Conservation (phyloP, 768 basidiomycete species). For the Macrolepiota dolichaula region DNA sequence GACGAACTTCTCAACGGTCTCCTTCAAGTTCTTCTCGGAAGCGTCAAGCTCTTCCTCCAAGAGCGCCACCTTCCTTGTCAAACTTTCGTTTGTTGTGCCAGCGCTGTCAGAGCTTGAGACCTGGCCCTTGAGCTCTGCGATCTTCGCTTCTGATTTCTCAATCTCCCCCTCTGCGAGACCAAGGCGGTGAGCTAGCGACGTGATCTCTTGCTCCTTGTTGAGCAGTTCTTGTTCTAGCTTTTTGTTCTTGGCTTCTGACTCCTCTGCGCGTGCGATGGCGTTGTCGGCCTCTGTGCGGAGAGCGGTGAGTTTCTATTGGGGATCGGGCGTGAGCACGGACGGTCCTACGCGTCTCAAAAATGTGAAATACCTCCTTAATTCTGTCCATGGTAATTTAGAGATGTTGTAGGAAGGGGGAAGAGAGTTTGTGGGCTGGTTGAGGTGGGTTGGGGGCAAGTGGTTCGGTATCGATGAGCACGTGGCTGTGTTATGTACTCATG, state of each 20-base stretch:
- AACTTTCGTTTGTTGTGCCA: conserved; percentile 68
- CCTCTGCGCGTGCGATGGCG: conserved; percentile 80
- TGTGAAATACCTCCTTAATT: conserved; percentile 43
- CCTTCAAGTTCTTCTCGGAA: conserved; percentile 95
- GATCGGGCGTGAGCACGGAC: neutral
- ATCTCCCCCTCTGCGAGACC: conserved; percentile 60
- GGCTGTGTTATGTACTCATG: neutral
- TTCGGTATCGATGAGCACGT: conserved; percentile 13
- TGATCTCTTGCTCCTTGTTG: conserved; percentile 82
- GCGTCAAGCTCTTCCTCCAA: conserved; percentile 94
- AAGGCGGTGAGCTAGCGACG: conserved; percentile 74
- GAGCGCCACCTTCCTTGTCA: conserved; percentile 82
- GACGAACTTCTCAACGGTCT: conserved; percentile 92
- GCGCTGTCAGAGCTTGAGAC: conserved; percentile 62
- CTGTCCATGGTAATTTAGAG: conserved; percentile 31
- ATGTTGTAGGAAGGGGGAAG: conserved; percentile 14
- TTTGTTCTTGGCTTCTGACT: conserved; percentile 83
- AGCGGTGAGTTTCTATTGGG: conserved; percentile 61
- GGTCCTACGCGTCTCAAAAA: neutral
- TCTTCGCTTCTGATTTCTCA: conserved; percentile 65
- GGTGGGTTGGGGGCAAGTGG: conserved; percentile 7
- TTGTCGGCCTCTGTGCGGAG: conserved; percentile 85
- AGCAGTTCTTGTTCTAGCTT: conserved; percentile 67
- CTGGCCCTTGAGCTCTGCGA: conserved; percentile 58
- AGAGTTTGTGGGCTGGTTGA: conserved; percentile 6